Conservation (phyloP, 2,329 filamentous ascomycete species). For the Neopestalotiopsis sp. region DNA sequence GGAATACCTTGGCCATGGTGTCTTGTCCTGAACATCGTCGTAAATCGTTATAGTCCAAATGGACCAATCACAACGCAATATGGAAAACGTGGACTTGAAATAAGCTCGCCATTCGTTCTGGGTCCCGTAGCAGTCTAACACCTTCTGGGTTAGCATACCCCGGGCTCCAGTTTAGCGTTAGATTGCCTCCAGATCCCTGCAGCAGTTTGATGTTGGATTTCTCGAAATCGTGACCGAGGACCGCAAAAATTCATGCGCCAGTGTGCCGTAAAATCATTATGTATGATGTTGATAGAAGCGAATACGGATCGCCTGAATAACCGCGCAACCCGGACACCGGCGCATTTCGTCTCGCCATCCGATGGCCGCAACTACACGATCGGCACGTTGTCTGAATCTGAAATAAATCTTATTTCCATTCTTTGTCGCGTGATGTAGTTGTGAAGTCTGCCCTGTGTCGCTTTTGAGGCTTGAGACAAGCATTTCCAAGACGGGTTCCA, state of each 20-base stretch:
- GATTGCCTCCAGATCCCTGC: conserved; percentile 5
- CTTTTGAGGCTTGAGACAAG: conserved; percentile 10
- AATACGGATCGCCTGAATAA: not conserved
- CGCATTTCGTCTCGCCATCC: not conserved
- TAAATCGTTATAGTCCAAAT: not conserved
- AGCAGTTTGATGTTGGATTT: not conserved
- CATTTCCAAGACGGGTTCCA: conserved; percentile 11
- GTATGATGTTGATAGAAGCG: not conserved
- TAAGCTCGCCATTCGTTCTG: conserved; percentile 15
- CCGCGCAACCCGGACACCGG: not conserved
- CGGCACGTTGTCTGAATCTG: conserved; percentile 3
- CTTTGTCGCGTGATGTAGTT: conserved; percentile 3
- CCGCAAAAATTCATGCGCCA: not conserved
- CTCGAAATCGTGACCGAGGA: conserved; percentile 8
- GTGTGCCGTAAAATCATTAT: too few species aligned
- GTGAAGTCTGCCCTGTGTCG: not conserved
- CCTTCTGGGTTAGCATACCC: not conserved
- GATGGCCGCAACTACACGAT: not conserved
- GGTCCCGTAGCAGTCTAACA: not conserved
- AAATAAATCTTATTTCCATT: not conserved
- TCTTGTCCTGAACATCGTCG: not conserved
- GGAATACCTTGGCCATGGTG: not conserved
- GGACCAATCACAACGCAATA: not conserved
- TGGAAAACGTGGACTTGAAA: conserved; percentile 10
- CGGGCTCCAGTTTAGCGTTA: conserved; percentile 1